Evolutionary conservation across 129 eudicot species (phyloP), one percentile per base, ranked within the genome.

Genomic region (Rutidosis leptorrhynchoides): DNA sequence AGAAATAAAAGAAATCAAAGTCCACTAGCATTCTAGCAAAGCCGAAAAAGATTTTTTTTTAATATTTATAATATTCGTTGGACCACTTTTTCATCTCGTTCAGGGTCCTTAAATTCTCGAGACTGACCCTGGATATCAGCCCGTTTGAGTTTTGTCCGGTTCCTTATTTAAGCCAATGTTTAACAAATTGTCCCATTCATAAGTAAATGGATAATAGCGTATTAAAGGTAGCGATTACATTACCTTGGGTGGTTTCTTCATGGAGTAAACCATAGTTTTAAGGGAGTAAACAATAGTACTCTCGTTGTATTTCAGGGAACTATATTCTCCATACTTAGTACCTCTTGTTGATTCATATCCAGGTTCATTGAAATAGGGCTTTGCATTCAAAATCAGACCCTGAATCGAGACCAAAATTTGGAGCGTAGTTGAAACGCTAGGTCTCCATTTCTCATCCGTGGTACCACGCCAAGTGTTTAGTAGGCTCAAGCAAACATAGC

Each of bases 321-420:
- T 42, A 30, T 63, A 58, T 59, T 85, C 85, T 49, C 88, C 85
- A 22, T 0, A 12, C 20, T 12, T 32, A 7, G 81, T 61, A 15
- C 86, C 86, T 9, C 58, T 40, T 55, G 43, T n/a, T 19, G 20
- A 0, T 56, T 69, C 95, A 78, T 59, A 78, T 32, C 76, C 82
- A 28, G 95, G 90, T 67, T 90, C 95, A 43, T 89, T 89, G 62
- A 81, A 90, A 72, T 64, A 90, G 9, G 97, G 97, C 57, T 87
- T 80, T 0, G 81, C 84, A 66, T 87, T 90, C 51, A 90, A 65
- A 74, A 90, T 77, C 64, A 90, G 69, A 69, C 87, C 97, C 65
- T 90, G 97, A 61, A 90, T 87, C 20, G 97, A 90, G 30, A 90
- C 85, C 80, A 90, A 76, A 54, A 90, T 90, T 79, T 90, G 97